Evolutionary conservation across 2,329 filamentous ascomycete genomes (phyloP).

Genomic region (Sporothrix curviconia): DNA sequence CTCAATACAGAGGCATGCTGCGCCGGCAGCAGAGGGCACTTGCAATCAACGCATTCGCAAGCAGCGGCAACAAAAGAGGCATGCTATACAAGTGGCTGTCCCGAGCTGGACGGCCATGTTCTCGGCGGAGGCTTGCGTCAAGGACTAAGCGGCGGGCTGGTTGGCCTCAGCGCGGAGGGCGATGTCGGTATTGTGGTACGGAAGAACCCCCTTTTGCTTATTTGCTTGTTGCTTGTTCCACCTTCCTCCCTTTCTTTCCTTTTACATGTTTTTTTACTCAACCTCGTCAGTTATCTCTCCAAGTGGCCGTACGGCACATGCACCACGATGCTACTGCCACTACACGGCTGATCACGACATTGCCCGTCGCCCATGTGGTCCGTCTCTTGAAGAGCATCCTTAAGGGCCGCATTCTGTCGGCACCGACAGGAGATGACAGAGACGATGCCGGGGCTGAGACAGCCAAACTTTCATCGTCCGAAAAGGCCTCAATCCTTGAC

Average conservation of each 20-base stretch:
- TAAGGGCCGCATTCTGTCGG: slow-evolving; percentile 20
- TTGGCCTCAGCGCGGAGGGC: slow-evolving; percentile 49
- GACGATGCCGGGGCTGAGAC: not conserved
- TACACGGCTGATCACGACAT: slow-evolving; percentile 44
- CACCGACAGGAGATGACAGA: slow-evolving; percentile 15
- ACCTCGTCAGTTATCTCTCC: slow-evolving; percentile 39
- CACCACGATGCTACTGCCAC: slow-evolving; percentile 20
- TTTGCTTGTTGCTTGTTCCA: too few relatives aligned
- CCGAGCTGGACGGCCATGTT: slow-evolving; percentile 42
- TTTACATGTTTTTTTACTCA: not conserved
- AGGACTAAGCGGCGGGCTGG: slow-evolving; percentile 41
- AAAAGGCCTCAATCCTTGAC: slow-evolving; percentile 32
- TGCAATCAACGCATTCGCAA: too few relatives aligned
- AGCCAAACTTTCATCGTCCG: not conserved
- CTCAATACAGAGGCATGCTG: too few relatives aligned
- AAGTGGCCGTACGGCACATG: slow-evolving; percentile 39
- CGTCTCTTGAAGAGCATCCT: slow-evolving; percentile 37
- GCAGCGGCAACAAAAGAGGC: not conserved
- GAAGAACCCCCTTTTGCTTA: too few relatives aligned
- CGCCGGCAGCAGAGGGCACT: too few relatives aligned
- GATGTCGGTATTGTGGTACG: slow-evolving; percentile 35
- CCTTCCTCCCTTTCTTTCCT: not conserved
- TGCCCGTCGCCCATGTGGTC: slow-evolving; percentile 35
- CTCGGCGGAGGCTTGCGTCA: slow-evolving; percentile 41
- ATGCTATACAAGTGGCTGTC: slow-evolving; percentile 39